Evolutionary conservation across 441 rosid genomes (phyloP), one percentile per base, ranked within the genome.

Genomic region (Erysimum cheiri): DNA sequence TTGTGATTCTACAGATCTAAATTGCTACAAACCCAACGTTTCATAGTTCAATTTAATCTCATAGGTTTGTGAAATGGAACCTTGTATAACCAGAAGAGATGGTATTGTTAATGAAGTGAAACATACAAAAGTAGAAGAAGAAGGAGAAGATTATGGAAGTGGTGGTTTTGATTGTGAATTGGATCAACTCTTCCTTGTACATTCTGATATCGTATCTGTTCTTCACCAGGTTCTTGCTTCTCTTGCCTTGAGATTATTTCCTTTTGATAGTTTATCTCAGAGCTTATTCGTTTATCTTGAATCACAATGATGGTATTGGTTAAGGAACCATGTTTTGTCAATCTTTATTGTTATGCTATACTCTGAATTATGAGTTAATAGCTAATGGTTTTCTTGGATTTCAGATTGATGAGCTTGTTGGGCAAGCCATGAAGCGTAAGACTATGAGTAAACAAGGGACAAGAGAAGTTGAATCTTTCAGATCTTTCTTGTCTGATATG

Each of bases 381-480:
- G 46, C 37, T 77, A 54, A 65, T 11, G 24, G 5, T 55, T 15
- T 61, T 66, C 52, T 10, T 48, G 47, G 13, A 8, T 61, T 41
- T 71, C 80, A 95, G 98, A 83, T 93, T 59, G 96, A 94, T 83
- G 90, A 88, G 69, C 86, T 94, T 57, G 88, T 91, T 81, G 90
- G 74, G 8, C 80, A 83, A 84, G 91, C 94, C 60, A 73, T 85
- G 56, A 77, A 86, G 63, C 49, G 74, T 37, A 83, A 81, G 70
- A 61, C 66, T 12, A 40, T 73, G 14, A 75, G 77, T 81, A 78
- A 81, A 79, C 59, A 78, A 17, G 91, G 88, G 69, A 79, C 46
- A 36, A 52, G 64, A 63, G 93, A 92, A 81, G 81, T 92, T 31
- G 87, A 83, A 59, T 69, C 87, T 37, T 90, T 95, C 53, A 57